Base-by-base conservation (phyloP, 306 rosid genomes). In the Fagus crenata region DNA sequence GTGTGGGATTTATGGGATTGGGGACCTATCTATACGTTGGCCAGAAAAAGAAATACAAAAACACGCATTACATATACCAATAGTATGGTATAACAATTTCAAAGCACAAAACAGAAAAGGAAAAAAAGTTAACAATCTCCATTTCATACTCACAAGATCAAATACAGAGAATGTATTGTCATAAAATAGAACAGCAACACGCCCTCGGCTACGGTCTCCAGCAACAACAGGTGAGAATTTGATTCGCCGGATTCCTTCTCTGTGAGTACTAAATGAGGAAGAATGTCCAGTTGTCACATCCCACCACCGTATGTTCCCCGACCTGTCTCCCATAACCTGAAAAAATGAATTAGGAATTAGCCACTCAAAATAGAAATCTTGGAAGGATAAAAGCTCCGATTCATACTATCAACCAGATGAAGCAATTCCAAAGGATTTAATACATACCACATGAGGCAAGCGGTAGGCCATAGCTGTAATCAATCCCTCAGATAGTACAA, bases 391-490 rank as follows among this genome's bases (percentile, higher is more conserved):
- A 22, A 22, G 28, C 0, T 22, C 28, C 28, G 75, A 74, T 69
- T 74, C 31, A 61, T 71, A 67, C 63, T 17, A 69, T 67, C 69
- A 49, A 49, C 56, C 17, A 39, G 79, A 73, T 36, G 68, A 75
- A 74, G 67, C 71, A 72, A 70, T 80, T 75, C 64, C 49, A 41
- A 77, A 81, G 9, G 35, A 36, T 75, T 75, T 59, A 67, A 75
- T 67, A 73, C 76, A 67, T 88, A 95, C 99, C 83, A 95, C 97
- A 78, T 92, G 97, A 84, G 99, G 99, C 87, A 91, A 84, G 75
- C 99, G 98, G 81, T 95, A 95, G 42, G 99, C 97, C 99, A 95
- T 95, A 68, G 99, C 99, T 81, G 99, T 90, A 82, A 87, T 87
- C 76, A 92, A 81, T 86, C 99, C 98, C 67, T 92, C 99, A 6